A percentile compares a stretch with the other conserved stretches of the same genome.
These are phyloP conservation scores for Geotrichum candidum DNA, from an alignment of 1,139 yeast species.

Conservation along the genomic window DNA sequence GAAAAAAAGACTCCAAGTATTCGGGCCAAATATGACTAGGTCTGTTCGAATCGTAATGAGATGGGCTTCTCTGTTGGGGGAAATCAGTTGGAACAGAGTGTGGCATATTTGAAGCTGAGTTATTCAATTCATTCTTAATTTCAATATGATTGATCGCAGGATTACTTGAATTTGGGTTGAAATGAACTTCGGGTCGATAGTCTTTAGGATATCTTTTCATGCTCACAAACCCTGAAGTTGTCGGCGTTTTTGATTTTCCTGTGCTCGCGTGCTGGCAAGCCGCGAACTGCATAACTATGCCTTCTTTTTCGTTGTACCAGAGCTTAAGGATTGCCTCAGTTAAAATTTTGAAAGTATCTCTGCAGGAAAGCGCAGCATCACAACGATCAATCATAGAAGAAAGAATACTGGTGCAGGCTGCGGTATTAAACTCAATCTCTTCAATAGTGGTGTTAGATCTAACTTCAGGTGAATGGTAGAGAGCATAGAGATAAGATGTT, in stretches of 20 bases:
- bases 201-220: no score
- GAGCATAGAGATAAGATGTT: constrained; percentile 69
- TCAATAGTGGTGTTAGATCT: constrained; percentile 44
- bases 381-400: constrained; percentile 60
- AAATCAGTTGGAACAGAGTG: neutral
- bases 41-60: neutral
- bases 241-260: neutral
- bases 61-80: neutral
- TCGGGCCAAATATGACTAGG: constrained; percentile 22
- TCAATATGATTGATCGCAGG: neutral
- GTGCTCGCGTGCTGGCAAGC: constrained; percentile 11
- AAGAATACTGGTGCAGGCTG: constrained; percentile 55
- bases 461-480: constrained; percentile 59
- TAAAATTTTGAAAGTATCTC: constrained; percentile 64
- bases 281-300: constrained; percentile 19
- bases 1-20: constrained; percentile 25
- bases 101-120: neutral
- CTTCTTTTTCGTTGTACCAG: constrained; percentile 40
- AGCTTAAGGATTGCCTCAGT: constrained; percentile 66
- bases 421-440: constrained; percentile 51
- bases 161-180: neutral
- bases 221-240: no score
- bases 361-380: constrained; percentile 71
- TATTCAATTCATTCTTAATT: neutral
- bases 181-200: no score